phyloP scores from a whole-genome alignment of 305 asterid genomes.

The Andrographis paniculata region DNA sequence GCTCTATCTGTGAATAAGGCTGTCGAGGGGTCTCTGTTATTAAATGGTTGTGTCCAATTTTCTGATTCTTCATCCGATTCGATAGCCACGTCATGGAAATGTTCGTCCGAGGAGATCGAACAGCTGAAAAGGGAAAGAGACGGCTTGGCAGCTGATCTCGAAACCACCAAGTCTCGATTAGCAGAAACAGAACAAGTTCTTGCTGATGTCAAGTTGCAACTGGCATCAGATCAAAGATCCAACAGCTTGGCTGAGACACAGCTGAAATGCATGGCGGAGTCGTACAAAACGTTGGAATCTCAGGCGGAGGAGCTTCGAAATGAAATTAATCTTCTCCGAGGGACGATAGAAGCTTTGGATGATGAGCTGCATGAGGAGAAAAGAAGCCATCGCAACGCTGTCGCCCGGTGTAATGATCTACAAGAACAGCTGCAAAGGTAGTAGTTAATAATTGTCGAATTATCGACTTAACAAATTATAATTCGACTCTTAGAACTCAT shows the following conservation, averaged over 20 bases:
- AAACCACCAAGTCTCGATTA: conserved; percentile 52
- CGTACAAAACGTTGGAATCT: conserved; percentile 74
- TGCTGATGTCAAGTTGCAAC: conserved; percentile 64
- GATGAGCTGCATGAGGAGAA: conserved; percentile 77
- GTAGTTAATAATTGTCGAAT: not conserved
- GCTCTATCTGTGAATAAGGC: conserved; percentile 76
- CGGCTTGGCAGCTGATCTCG: conserved; percentile 49
- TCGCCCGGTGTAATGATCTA: conserved; percentile 60
- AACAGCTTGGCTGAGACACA: conserved; percentile 91
- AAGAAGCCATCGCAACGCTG: conserved; percentile 46
- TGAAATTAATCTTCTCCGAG: conserved; percentile 61
- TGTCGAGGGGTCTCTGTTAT: conserved; percentile 27
- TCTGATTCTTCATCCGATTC: conserved; percentile 70
- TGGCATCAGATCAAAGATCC: conserved; percentile 55
- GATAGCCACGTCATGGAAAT: conserved; percentile 50
- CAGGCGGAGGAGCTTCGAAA: conserved; percentile 73
- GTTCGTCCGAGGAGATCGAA: conserved; percentile 74
- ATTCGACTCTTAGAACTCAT: not conserved
- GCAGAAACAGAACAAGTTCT: conserved; percentile 57
- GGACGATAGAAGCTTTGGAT: conserved; percentile 47
- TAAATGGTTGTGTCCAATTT: conserved; percentile 45
- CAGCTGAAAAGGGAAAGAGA: conserved; percentile 62
- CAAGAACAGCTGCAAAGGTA: conserved; percentile 70
- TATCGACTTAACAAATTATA: not conserved
- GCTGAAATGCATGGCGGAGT: conserved; percentile 98